These are phyloP conservation scores for Phytopythium montanum DNA, from an alignment of 352 stramenopile species.

Conservation along the genomic window DNA sequence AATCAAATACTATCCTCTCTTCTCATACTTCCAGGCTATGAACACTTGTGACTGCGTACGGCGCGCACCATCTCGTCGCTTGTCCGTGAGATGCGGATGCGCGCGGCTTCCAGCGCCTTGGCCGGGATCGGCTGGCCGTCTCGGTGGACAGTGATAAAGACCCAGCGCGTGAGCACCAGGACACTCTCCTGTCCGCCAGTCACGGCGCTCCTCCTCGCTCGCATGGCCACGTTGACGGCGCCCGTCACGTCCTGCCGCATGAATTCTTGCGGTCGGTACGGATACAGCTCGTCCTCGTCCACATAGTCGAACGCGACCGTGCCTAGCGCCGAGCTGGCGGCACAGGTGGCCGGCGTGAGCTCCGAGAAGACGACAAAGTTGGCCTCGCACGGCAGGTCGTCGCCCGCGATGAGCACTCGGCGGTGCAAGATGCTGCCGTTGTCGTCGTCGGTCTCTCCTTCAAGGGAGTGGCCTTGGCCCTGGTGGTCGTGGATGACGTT, in stretches of 20 bases:
- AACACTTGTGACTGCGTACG: conserved; percentile 4
- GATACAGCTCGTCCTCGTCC: conserved; percentile 32
- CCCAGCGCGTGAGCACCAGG: conserved; percentile 28
- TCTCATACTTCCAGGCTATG: not conserved
- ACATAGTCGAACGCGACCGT: conserved; percentile 27
- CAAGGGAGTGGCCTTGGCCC: too few relatives aligned
- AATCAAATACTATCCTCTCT: not conserved
- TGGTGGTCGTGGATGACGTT: conserved; percentile 8
- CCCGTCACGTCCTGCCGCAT: conserved; percentile 24
- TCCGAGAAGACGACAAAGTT: conserved; percentile 35
- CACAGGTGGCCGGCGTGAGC: conserved; percentile 5
- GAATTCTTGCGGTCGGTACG: conserved; percentile 19
- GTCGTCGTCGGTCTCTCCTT: conserved; percentile 12
- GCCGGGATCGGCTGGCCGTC: conserved; percentile 11
- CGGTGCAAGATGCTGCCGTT: conserved; percentile 17
- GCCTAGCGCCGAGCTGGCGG: not conserved
- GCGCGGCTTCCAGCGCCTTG: conserved; percentile 16
- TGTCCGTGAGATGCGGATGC: conserved; percentile 17
- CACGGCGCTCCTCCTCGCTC: conserved; percentile 7
- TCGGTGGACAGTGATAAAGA: conserved; percentile 21
- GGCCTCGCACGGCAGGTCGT: conserved; percentile 24
- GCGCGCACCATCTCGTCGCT: conserved; percentile 24
- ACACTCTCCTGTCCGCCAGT: conserved; percentile 8
- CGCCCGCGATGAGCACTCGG: conserved; percentile 18
- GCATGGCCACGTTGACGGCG: conserved; percentile 15